These are phyloP conservation scores for Penicillium psychrosexuale DNA, from an alignment of 2,329 filamentous ascomycete genomes.

Conservation along the genomic window DNA sequence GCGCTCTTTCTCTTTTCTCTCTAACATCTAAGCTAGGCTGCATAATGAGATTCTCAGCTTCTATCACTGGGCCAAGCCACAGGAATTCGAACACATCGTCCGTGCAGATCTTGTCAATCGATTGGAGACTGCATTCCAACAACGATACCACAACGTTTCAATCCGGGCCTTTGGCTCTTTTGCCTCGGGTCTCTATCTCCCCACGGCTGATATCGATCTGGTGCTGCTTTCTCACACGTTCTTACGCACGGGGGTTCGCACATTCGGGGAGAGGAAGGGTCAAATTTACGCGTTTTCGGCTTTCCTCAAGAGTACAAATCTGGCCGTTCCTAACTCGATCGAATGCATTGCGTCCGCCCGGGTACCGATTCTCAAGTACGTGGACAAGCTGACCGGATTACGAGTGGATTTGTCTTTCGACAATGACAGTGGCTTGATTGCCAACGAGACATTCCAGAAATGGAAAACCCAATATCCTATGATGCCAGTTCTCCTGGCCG, in stretches of 20 bases:
- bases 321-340: conserved; percentile 59
- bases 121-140: conserved; percentile 59
- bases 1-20: not conserved
- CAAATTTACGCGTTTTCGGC: conserved; percentile 61
- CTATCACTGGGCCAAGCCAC: conserved; percentile 77
- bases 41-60: conserved; percentile 91
- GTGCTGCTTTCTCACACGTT: conserved; percentile 69
- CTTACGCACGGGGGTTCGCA: conserved; percentile 51
- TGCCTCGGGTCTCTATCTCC: conserved; percentile 74
- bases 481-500: conserved; percentile 79
- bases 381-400: conserved; percentile 72
- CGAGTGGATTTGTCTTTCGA: conserved; percentile 95
- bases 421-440: conserved; percentile 75
- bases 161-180: conserved; percentile 88
- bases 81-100: conserved; percentile 71
- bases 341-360: conserved; percentile 71
- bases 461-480: conserved; percentile 80
- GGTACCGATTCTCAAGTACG: conserved; percentile 89
- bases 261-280: conserved; percentile 52
- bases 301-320: conserved; percentile 54
- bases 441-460: conserved; percentile 72
- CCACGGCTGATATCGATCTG: conserved; percentile 88
- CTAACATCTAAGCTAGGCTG: conserved; percentile 52
- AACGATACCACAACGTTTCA: conserved; percentile 58
- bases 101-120: conserved; percentile 70